A percentile compares a stretch with the other conserved stretches of the same genome.
These are phyloP conservation scores for Globisporangium cederbergense DNA, from an alignment of 352 stramenopile genomes.

Conservation along the genomic window DNA sequence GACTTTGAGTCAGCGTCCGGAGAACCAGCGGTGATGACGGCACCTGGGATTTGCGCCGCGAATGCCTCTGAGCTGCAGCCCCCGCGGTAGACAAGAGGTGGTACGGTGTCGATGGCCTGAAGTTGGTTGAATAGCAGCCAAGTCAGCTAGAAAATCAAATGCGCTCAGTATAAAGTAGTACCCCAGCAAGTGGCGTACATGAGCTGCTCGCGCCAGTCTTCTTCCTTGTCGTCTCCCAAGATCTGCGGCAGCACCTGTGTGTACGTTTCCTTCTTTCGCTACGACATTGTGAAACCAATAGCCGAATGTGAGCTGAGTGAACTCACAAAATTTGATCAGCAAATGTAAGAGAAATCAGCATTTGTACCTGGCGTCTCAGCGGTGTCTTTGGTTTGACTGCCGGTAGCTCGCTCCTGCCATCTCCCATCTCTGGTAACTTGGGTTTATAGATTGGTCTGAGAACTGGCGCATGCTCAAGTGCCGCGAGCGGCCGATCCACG, in stretches of 20 bases:
- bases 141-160: too few relatives aligned
- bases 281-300: not conserved
- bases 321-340: not conserved
- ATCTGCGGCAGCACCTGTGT: constrained; percentile 2
- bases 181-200: constrained; percentile 17
- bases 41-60: constrained; percentile 21
- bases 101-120: constrained; percentile 30
- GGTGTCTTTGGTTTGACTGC: not conserved
- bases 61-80: constrained; percentile 16
- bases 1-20: constrained; percentile 24
- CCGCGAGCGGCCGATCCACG: constrained; percentile 3
- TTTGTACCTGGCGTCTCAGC: constrained; percentile 2
- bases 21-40: constrained; percentile 22
- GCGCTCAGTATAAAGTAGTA: too few relatives aligned
- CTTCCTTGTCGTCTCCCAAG: constrained; percentile 13
- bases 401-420: not conserved
- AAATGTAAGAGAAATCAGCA: not conserved
- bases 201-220: constrained; percentile 43
- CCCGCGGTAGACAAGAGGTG: constrained; percentile 22
- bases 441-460: constrained; percentile 5
- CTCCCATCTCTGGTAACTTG: not conserved
- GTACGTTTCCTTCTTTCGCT: constrained; percentile 6
- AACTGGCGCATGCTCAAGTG: constrained; percentile 4
- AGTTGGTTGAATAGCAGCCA: not conserved
- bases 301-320: not conserved